Conservation (phyloP, 2,329 filamentous ascomycete species). For the Aspergillus sp. region DNA sequence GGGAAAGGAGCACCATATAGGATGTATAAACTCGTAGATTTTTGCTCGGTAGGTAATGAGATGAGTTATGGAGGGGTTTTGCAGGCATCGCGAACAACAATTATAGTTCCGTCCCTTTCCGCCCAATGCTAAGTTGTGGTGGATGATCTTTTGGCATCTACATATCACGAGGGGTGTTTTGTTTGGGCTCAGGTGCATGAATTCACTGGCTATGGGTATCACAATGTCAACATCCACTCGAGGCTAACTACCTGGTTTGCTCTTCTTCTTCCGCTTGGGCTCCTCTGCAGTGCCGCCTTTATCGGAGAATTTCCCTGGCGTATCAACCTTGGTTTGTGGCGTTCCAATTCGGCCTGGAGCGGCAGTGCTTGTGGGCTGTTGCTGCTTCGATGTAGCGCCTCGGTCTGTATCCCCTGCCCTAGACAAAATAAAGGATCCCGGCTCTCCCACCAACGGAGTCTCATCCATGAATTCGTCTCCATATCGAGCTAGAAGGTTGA, state of each 20-base stretch:
- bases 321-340: conserved; percentile 34
- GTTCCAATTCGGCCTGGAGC: conserved; percentile 25
- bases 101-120: neutral
- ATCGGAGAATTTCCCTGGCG: conserved; percentile 29
- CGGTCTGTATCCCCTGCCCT: conserved; percentile 35
- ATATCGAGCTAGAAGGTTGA: conserved; percentile 53
- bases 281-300: conserved; percentile 34
- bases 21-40: too few species aligned
- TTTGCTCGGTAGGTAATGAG: neutral
- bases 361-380: conserved; percentile 4
- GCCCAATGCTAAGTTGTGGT: neutral
- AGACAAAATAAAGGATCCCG: conserved; percentile 60
- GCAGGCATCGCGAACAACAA: neutral
- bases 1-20: too few species aligned
- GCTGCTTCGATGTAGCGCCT: conserved; percentile 21
- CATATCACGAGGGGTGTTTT: neutral
- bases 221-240: neutral
- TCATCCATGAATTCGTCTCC: conserved; percentile 65
- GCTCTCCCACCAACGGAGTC: conserved; percentile 62
- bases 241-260: conserved; percentile 25
- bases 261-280: conserved; percentile 40
- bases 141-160: neutral
- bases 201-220: conserved; percentile 4
- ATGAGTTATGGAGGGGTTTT: neutral
- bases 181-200: neutral